Evolutionary conservation across 495 filamentous ascomycete species (phyloP).

Genomic region (Xylona heveae): DNA sequence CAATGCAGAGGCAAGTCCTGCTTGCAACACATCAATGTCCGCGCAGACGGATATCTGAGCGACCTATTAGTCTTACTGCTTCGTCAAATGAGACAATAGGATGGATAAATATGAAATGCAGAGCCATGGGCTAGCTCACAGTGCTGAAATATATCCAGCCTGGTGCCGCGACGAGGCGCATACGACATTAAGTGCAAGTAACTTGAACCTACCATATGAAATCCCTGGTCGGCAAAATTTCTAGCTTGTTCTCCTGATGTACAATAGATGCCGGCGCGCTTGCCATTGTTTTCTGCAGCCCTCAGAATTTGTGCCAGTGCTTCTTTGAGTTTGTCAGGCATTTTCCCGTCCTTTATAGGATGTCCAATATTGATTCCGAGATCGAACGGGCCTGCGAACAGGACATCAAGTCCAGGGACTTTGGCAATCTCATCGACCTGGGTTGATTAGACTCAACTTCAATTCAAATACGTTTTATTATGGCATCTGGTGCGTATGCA

Average conservation of each 20-base stretch:
- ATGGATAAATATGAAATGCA: too few species aligned
- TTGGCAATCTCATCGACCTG: constrained; percentile 47
- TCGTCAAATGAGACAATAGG: too few species aligned
- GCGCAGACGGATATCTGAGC: constrained; percentile 28
- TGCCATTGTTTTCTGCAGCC: constrained; percentile 43
- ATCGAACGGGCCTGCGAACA: constrained; percentile 66
- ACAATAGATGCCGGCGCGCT: constrained; percentile 63
- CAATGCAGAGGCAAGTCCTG: constrained; percentile 16
- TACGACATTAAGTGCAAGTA: too few species aligned
- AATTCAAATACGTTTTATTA: too few species aligned
- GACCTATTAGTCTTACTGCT: too few species aligned
- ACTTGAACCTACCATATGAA: constrained; percentile 43
- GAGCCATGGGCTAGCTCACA: too few species aligned
- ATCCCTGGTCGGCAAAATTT: constrained; percentile 42
- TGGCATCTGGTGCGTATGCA: too few species aligned
- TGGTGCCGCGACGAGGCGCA: too few species aligned
- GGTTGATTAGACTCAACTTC: too few species aligned
- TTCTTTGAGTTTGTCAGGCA: constrained; percentile 39
- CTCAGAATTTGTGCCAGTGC: constrained; percentile 42
- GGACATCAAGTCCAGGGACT: constrained; percentile 45
- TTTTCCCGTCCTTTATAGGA: constrained; percentile 38
- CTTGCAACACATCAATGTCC: constrained; percentile 32
- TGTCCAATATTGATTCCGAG: constrained; percentile 42
- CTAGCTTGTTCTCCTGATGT: constrained; percentile 41
- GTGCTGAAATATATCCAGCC: too few species aligned